phyloP scores from a whole-genome alignment of 1,284 basidiomycete species.

The Boletus smithii region DNA sequence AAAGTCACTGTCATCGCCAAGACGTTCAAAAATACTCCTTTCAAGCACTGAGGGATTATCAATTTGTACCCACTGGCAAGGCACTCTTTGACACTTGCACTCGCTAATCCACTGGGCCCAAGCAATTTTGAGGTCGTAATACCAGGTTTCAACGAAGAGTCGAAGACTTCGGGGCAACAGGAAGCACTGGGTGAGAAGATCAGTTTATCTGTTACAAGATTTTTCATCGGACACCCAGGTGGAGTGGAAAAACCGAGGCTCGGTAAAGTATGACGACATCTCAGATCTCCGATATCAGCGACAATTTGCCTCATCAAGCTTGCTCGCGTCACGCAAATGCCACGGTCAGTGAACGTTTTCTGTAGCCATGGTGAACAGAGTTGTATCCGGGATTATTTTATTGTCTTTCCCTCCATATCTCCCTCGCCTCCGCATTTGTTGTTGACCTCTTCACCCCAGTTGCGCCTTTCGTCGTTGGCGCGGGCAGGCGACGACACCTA shows the following conservation, averaged over 20 bases:
- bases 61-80: too few relatives aligned
- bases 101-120: too few relatives aligned
- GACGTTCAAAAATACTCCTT: too few relatives aligned
- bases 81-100: too few relatives aligned
- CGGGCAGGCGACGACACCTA: conserved; percentile 13
- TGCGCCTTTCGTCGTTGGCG: conserved; percentile 6
- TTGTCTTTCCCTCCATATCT: conserved; percentile 12
- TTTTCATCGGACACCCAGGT: too few relatives aligned
- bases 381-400: conserved; percentile 7
- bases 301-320: too few relatives aligned
- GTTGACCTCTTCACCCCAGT: not conserved
- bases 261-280: too few relatives aligned
- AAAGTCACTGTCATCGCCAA: too few relatives aligned
- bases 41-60: too few relatives aligned
- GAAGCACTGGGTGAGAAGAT: conserved; percentile 4
- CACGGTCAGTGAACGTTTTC: conserved; percentile 3
- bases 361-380: conserved; percentile 25
- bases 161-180: not conserved
- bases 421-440: conserved; percentile 3
- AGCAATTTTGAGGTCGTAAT: too few relatives aligned
- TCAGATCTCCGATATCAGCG: too few relatives aligned
- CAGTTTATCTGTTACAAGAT: too few relatives aligned
- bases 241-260: conserved; percentile 2
- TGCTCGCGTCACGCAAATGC: conserved; percentile 1
- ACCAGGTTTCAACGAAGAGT: not conserved